Evolutionary conservation across 139 green algal genomes (phyloP).

Genomic region (Pleodorina starrii): DNA sequence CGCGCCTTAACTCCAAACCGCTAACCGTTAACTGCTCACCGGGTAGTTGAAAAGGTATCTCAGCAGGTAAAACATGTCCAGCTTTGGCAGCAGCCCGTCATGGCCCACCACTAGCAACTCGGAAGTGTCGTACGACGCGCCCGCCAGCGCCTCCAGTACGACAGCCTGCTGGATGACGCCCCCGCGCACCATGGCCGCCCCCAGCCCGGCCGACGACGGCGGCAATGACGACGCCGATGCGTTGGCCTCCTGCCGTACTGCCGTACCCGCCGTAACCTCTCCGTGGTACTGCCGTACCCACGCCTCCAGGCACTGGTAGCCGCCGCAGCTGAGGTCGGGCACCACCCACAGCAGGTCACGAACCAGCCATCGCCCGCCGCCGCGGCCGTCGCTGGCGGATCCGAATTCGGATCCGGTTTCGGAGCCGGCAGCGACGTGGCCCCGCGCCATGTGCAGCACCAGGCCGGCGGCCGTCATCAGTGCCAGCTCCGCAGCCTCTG

Average conservation of each 20-base stretch:
- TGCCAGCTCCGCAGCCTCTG: background rate
- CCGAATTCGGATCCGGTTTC: no score
- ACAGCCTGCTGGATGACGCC: conserved; percentile 82
- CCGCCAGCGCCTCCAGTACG: conserved; percentile 70
- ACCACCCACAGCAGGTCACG: conserved; percentile 84
- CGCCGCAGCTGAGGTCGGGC: conserved; percentile 67
- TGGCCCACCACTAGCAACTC: conserved; percentile 72
- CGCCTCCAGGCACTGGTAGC: conserved; percentile 51
- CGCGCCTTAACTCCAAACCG: no score
- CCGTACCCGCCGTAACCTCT: background rate
- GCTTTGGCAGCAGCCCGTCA: conserved; percentile 83
- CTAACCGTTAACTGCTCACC: background rate
- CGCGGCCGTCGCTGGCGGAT: background rate
- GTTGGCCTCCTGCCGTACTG: background rate
- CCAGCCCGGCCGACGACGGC: background rate
- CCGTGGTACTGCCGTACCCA: conserved; percentile 71
- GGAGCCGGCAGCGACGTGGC: background rate
- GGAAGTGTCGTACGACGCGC: conserved; percentile 34
- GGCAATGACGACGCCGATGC: background rate
- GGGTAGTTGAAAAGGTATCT: conserved; percentile 8
- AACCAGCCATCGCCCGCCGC: conserved; percentile 69
- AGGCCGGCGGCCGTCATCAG: conserved; percentile 39
- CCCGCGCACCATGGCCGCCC: conserved; percentile 41
- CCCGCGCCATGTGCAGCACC: conserved; percentile 62
- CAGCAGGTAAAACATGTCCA: conserved; percentile 81